Percentiles rank a stretch among this genome's conserved stretches.
Conservation (phyloP, 305 asterid genomes). For the Fraxinus ornus region DNA sequence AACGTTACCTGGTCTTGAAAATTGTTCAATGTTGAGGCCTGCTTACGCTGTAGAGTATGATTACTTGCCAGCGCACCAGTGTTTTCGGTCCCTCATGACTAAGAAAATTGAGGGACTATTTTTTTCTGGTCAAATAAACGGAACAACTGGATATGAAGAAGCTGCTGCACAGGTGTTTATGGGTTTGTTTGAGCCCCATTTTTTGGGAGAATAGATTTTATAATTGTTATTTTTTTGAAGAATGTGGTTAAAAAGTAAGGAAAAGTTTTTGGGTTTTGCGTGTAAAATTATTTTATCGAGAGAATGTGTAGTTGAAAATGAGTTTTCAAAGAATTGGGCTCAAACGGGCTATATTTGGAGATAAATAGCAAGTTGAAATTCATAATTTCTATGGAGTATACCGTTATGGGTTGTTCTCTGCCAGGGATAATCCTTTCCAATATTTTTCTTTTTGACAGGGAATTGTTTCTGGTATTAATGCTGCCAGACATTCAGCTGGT, state of each 20-base stretch:
- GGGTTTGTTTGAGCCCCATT: neutral
- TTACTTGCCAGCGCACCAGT: conserved; percentile 97
- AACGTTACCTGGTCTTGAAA: conserved; percentile 95
- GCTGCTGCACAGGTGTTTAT: conserved; percentile 94
- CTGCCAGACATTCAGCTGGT: conserved; percentile 87
- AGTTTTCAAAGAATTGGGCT: neutral
- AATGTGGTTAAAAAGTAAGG: neutral
- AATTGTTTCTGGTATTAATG: conserved; percentile 91
- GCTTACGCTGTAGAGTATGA: conserved; percentile 99
- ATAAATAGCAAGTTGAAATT: neutral
- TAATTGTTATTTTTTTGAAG: neutral
- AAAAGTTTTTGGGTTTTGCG: neutral
- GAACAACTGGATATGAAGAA: conserved; percentile 99
- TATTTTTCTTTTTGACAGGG: conserved; percentile 55
- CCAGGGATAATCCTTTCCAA: conserved; percentile 18
- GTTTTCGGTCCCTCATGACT: conserved; percentile 95
- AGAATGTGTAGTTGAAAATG: neutral
- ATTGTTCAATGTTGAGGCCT: conserved; percentile 97
- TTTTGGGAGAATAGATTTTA: neutral
- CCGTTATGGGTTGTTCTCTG: neutral
- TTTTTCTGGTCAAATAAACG: conserved; percentile 98
- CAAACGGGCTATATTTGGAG: neutral
- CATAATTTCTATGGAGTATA: neutral
- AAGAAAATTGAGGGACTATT: conserved; percentile 92
- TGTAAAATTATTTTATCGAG: neutral